Evolutionary conservation across 2,329 filamentous ascomycete genomes (phyloP).

Genomic region (Xylaria sp.): DNA sequence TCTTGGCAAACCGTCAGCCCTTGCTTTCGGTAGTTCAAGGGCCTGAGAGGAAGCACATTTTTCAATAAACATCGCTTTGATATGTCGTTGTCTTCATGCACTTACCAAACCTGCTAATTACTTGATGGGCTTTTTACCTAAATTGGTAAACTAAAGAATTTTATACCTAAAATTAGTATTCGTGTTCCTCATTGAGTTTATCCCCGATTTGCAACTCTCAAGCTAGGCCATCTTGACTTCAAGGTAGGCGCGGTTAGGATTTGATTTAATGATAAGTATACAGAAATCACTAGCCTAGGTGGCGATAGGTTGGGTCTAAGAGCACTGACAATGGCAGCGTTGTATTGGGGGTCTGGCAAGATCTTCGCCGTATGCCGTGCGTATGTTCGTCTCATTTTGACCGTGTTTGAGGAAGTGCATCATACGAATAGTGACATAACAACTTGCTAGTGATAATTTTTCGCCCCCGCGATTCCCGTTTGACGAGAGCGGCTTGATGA

Average conservation of each 20-base stretch:
- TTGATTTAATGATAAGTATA: not conserved
- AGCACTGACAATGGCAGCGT: slow-evolving; percentile 10
- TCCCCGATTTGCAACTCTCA: not conserved
- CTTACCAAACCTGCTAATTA: not conserved
- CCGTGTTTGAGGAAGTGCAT: slow-evolving; percentile 38
- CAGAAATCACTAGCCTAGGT: slow-evolving; percentile 20
- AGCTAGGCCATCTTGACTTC: slow-evolving; percentile 1
- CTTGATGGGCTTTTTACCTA: not conserved
- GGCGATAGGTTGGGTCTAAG: slow-evolving; percentile 1
- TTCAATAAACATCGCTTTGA: not conserved
- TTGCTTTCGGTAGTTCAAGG: slow-evolving; percentile 31
- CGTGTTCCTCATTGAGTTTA: not conserved
- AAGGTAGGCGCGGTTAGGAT: not conserved
- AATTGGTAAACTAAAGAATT: not conserved
- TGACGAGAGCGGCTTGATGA: slow-evolving; percentile 7
- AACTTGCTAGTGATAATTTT: slow-evolving; percentile 12
- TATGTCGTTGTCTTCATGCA: not conserved
- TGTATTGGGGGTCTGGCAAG: slow-evolving; percentile 2
- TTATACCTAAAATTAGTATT: too few relatives aligned
- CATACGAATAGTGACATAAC: slow-evolving; percentile 19
- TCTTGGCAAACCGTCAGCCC: slow-evolving; percentile 36
- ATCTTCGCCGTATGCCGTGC: slow-evolving; percentile 11
- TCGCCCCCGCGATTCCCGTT: not conserved
- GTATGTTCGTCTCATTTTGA: slow-evolving; percentile 37
- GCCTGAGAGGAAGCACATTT: slow-evolving; percentile 7